Evolutionary conservation across 257 asterid species (phyloP).

Genomic region (Penstemon davidsonii): DNA sequence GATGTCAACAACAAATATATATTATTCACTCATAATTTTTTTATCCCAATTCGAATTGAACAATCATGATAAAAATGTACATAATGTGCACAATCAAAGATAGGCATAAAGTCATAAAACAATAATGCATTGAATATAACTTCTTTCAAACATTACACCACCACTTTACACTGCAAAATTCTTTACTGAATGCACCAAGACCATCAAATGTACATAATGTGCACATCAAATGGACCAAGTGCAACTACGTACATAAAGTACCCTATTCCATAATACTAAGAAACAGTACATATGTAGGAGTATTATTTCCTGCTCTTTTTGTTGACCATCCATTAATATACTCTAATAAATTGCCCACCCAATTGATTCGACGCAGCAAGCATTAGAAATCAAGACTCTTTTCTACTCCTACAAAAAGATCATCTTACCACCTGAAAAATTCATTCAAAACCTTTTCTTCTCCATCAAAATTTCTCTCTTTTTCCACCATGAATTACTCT

Average conservation of each 20-base stretch:
- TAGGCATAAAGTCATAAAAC: background rate
- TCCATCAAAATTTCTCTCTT: background rate
- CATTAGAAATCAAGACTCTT: constrained; percentile 8
- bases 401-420: constrained; percentile 10
- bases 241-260: constrained; percentile 26
- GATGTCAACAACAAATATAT: too few relatives aligned
- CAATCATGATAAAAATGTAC: too few relatives aligned
- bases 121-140: background rate
- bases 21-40: too few relatives aligned
- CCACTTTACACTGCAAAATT: background rate
- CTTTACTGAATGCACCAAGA: constrained; percentile 33
- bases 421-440: background rate
- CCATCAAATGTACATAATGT: constrained; percentile 24
- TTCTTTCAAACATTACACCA: background rate
- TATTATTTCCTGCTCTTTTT: constrained; percentile 1
- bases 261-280: constrained; percentile 3
- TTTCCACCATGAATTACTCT: constrained; percentile 30
- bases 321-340: background rate
- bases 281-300: constrained; percentile 9
- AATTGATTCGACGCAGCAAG: constrained; percentile 16
- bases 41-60: too few relatives aligned
- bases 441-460: constrained; percentile 11
- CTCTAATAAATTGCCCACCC: background rate
- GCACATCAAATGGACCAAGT: constrained; percentile 39
- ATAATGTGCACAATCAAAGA: background rate